These are phyloP conservation scores for Diplotaxis tenuifolia DNA, from an alignment of 345 rosid genomes.

Conservation along the genomic window DNA sequence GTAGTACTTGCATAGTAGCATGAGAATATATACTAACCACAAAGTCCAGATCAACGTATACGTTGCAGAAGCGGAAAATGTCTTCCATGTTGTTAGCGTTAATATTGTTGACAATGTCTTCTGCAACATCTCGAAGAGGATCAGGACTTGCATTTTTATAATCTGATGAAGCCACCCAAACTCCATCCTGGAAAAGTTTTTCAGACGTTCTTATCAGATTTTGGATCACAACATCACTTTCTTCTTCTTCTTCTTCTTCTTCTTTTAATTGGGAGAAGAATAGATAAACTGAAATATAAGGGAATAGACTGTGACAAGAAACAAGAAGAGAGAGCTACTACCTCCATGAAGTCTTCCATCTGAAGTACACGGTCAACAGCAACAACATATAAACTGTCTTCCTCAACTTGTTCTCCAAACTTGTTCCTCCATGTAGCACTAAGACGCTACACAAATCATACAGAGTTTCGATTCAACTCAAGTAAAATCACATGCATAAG, in stretches of 20 bases:
- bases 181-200: conserved; percentile 51
- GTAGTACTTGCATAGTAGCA: background rate
- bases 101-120: conserved; percentile 65
- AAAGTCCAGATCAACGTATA: conserved; percentile 73
- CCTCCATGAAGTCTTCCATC: conserved; percentile 90
- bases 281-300: background rate
- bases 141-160: conserved; percentile 71
- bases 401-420: conserved; percentile 66
- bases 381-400: conserved; percentile 53
- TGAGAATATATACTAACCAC: conserved; percentile 49
- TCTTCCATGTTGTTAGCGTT: conserved; percentile 73
- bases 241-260: background rate
- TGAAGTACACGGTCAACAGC: conserved; percentile 77
- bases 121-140: conserved; percentile 77
- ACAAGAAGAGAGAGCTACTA: conserved; percentile 14
- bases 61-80: conserved; percentile 72
- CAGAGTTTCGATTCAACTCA: background rate
- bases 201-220: background rate
- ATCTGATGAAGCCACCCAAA: conserved; percentile 75
- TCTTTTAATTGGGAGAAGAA: background rate
- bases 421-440: conserved; percentile 68
- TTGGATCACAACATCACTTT: background rate
- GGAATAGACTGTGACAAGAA: background rate
- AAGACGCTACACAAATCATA: conserved; percentile 49
- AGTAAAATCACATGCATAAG: background rate